These are phyloP conservation scores for Sporisorium exsertum DNA, from an alignment of 1,284 basidiomycete genomes.

Conservation along the genomic window DNA sequence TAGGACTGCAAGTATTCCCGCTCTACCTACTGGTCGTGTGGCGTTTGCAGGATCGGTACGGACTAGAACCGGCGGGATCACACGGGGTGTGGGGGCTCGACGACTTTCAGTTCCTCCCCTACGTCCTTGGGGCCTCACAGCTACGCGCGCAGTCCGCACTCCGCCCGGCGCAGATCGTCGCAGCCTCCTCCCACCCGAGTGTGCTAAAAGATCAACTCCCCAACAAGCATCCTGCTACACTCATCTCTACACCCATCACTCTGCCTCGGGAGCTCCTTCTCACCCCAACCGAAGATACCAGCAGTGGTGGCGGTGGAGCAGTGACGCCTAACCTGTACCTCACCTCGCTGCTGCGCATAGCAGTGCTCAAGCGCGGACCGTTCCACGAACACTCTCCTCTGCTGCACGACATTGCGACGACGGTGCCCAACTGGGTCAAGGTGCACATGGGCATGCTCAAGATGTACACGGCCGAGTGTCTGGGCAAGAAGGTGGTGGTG, in stretches of 20 bases:
- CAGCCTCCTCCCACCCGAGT: conserved; percentile 8
- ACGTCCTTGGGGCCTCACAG: conserved; percentile 92
- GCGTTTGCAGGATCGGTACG: conserved; percentile 87
- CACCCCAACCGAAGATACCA: not conserved
- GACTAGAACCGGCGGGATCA: conserved; percentile 92
- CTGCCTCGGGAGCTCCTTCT: conserved; percentile 10
- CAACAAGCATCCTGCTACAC: not conserved
- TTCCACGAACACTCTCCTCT: conserved; percentile 75
- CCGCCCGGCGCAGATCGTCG: conserved; percentile 13
- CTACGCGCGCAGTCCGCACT: conserved; percentile 72
- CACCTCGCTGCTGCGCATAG: conserved; percentile 76
- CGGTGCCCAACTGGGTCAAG: conserved; percentile 88
- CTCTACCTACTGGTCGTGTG: conserved; percentile 86
- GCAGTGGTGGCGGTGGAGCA: not conserved
- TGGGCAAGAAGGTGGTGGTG: conserved; percentile 94
- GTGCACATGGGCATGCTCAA: conserved; percentile 90
- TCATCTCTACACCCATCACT: conserved; percentile 12
- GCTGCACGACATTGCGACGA: conserved; percentile 83
- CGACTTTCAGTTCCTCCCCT: conserved; percentile 90
- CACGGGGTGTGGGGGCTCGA: conserved; percentile 98
- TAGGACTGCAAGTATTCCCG: conserved; percentile 75
- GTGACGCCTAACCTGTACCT: conserved; percentile 65
- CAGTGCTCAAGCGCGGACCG: conserved; percentile 56
- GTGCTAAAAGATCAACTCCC: conserved; percentile 21
- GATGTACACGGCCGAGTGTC: conserved; percentile 97